These are phyloP conservation scores for Rosa chinensis DNA, from an alignment of 306 rosid genomes.

Conservation along the genomic window DNA sequence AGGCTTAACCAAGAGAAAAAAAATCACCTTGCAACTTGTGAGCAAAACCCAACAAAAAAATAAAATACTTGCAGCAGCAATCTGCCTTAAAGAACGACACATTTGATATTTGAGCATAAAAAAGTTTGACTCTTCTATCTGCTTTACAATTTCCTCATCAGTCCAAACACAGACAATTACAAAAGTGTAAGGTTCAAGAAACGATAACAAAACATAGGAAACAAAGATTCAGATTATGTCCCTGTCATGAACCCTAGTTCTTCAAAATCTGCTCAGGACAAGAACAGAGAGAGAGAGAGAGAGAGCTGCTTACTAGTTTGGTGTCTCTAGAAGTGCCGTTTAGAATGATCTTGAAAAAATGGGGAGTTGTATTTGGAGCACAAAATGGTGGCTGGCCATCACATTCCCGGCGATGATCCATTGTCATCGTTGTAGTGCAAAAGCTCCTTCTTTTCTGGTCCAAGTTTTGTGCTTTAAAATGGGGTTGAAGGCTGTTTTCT, in stretches of 20 bases:
- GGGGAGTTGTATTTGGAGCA: constrained; percentile 4
- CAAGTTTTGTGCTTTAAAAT: background rate
- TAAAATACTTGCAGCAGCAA: no score
- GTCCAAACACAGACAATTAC: background rate
- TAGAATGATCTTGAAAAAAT: constrained; percentile 11
- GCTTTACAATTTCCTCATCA: background rate
- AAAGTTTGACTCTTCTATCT: background rate
- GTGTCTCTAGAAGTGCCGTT: background rate
- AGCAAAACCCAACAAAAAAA: background rate
- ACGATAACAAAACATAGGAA: background rate
- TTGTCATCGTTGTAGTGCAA: background rate
- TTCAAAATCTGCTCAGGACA: background rate
- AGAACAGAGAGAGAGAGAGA: background rate
- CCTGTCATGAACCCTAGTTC: background rate
- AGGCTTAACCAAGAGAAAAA: background rate
- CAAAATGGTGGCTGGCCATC: background rate
- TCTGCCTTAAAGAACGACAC: background rate
- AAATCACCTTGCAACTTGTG: background rate
- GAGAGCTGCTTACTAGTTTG: constrained; percentile 16
- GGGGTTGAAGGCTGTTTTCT: background rate
- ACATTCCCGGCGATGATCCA: background rate
- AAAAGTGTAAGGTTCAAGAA: background rate
- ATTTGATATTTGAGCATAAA: background rate
- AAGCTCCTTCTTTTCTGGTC: background rate
- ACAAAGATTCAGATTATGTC: background rate